Base-by-base conservation (phyloP, 2,329 filamentous ascomycete species). In the Neopestalotiopsis sp. region DNA sequence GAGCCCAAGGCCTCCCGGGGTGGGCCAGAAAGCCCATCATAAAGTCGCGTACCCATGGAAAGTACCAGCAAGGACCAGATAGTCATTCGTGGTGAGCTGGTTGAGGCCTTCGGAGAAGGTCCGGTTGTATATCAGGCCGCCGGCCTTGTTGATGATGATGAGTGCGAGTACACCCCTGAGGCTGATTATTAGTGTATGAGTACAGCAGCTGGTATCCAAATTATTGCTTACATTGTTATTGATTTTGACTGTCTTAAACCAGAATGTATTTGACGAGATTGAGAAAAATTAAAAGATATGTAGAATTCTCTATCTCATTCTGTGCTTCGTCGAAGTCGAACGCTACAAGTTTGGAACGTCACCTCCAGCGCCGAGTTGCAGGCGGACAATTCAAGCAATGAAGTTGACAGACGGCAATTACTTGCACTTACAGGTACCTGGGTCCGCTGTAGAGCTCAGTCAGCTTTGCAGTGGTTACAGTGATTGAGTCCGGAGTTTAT, bases 91-190 rank as follows among this genome's bases (percentile, higher is more conserved):
- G 74, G 90, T 93, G 75, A 99, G 91, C 79, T 95, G 94, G 80
- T 93, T 93, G 70, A 99, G 88, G 61, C 89, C 92, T 58, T 95
- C 90, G 76, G 95, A 91, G 81, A 99, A 98, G 78, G 94, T 93
- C 75, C 94, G 94, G 83, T 98, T 95, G 86, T 97, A 99, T 82
- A 99, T 91, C 67, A 99, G 88, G 76, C 96, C 96, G 70, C 95
- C 96, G 73, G 96, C 95, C 88, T 99, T 99, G 87, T 98, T 98
- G 86, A 99, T 97, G 80, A 99, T 92, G 80, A 98, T 94, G 78
- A 99, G 91, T 69, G 95, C 91, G 81, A 97, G 96, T 80, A 99
- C 92, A 73, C 94, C 93, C 96, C 95, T 98, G 74, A 66, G 45
- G 56, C 34, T 63, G 34, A 65, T 53, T 49, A n/a, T 61, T 13